Evolutionary conservation across 169 alveolate species (phyloP).

Genomic region (Amoebophrya sp.): DNA sequence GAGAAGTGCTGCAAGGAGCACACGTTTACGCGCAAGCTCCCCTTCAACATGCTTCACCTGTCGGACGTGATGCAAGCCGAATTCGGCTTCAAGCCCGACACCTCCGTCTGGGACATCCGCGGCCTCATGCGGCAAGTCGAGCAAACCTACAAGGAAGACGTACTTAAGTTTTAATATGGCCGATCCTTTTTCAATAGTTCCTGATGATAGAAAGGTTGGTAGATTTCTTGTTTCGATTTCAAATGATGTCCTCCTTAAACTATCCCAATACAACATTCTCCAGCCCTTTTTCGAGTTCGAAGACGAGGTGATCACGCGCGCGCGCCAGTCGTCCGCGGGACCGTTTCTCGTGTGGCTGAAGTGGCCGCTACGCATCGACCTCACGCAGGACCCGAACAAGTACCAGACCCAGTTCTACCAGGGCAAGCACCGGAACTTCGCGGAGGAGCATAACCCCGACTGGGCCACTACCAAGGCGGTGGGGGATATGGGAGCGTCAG

Average conservation of each 20-base stretch:
- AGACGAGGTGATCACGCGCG: neutral
- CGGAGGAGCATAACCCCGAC: neutral
- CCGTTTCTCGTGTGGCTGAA: neutral
- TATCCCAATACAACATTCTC: too few relatives aligned
- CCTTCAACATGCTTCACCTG: neutral
- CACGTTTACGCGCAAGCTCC: neutral
- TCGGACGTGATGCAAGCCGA: neutral
- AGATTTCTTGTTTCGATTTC: too few relatives aligned
- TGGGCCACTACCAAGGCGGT: neutral
- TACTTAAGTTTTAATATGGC: too few relatives aligned
- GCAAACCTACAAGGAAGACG: too few relatives aligned
- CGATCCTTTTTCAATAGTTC: too few relatives aligned
- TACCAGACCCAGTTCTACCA: neutral
- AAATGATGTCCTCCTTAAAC: too few relatives aligned
- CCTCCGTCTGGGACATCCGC: neutral
- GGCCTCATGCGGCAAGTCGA: neutral
- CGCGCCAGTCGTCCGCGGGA: neutral
- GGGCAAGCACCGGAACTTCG: neutral
- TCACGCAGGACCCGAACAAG: neutral
- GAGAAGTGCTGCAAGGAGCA: constrained; percentile 17
- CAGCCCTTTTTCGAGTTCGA: neutral
- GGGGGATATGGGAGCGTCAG: neutral
- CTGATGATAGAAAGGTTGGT: too few relatives aligned
- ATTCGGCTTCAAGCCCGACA: neutral
- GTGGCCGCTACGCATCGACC: neutral